phyloP scores from a whole-genome alignment of 73 alveolate genomes.

The Paramecium octaurelia region DNA sequence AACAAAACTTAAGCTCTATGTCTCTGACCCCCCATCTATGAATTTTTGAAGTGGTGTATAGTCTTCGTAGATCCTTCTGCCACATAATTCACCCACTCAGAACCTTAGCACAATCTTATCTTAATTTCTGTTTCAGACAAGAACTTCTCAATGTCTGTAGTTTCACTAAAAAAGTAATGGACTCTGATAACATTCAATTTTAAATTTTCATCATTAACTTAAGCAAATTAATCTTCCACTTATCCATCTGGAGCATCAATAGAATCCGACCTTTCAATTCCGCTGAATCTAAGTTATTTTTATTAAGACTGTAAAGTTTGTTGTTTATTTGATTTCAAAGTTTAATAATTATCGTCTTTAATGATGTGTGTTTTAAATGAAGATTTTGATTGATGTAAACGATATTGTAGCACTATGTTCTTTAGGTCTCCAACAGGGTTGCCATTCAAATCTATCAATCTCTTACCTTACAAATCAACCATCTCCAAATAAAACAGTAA shows the following conservation, averaged over 20 bases:
- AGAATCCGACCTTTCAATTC: background rate
- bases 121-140: constrained; percentile 72
- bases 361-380: constrained; percentile 37
- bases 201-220: constrained; percentile 4
- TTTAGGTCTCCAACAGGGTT: constrained; percentile 2
- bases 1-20: constrained; percentile 51
- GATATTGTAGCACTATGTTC: constrained; percentile 38
- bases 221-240: background rate
- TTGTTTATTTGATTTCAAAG: background rate
- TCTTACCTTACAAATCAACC: constrained; percentile 57
- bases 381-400: constrained; percentile 48
- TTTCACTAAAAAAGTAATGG: constrained; percentile 78
- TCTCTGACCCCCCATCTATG: constrained; percentile 50
- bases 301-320: background rate
- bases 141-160: constrained; percentile 60
- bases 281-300: constrained; percentile 39
- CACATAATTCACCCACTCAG: constrained; percentile 70
- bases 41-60: constrained; percentile 54
- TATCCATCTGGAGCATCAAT: background rate
- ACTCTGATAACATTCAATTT: constrained; percentile 68
- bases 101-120: constrained; percentile 78
- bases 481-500: constrained; percentile 79
- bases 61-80: constrained; percentile 63
- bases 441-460: constrained; percentile 49
- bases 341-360: background rate